Percentiles rank a stretch among this genome's conserved stretches.
Conservation (phyloP, 345 rosid genomes). For the Pistacia vera region DNA sequence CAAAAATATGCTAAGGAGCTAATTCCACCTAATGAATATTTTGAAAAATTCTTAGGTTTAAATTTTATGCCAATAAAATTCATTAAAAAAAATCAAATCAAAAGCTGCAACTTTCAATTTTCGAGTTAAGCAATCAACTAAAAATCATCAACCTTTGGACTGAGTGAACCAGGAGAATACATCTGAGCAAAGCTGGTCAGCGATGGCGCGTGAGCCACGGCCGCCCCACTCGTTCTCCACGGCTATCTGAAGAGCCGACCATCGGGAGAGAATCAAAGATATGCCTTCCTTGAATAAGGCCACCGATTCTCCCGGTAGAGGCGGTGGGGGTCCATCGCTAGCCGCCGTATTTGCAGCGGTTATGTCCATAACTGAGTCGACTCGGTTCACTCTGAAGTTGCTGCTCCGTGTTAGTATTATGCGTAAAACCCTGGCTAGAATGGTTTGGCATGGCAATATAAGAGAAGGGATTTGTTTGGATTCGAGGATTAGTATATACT, state of each 20-base stretch:
- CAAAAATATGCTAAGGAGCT: not conserved
- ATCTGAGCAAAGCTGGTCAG: constrained; percentile 51
- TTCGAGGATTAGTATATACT: not conserved
- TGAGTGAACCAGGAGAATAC: constrained; percentile 57
- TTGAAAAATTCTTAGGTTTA: not conserved
- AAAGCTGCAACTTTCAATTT: not conserved
- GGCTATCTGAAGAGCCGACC: constrained; percentile 93
- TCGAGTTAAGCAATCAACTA: too few relatives aligned
- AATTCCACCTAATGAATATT: not conserved
- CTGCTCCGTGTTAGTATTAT: not conserved
- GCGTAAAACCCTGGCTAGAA: constrained; percentile 17
- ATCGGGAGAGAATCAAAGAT: constrained; percentile 52
- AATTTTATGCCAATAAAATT: not conserved
- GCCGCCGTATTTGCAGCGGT: constrained; percentile 5
- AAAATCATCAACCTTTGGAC: constrained; percentile 41
- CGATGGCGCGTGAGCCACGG: constrained; percentile 47
- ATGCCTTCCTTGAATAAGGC: constrained; percentile 61
- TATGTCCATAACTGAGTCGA: not conserved
- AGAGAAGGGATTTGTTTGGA: constrained; percentile 4
- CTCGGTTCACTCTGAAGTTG: not conserved
- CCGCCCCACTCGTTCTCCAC: constrained; percentile 94
- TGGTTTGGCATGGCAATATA: not conserved
- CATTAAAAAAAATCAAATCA: too few relatives aligned
- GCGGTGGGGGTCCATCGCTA: not conserved
- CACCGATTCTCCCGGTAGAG: constrained; percentile 29